Conservation (phyloP, 768 basidiomycete species). For the Lactarius hengduanensis region DNA sequence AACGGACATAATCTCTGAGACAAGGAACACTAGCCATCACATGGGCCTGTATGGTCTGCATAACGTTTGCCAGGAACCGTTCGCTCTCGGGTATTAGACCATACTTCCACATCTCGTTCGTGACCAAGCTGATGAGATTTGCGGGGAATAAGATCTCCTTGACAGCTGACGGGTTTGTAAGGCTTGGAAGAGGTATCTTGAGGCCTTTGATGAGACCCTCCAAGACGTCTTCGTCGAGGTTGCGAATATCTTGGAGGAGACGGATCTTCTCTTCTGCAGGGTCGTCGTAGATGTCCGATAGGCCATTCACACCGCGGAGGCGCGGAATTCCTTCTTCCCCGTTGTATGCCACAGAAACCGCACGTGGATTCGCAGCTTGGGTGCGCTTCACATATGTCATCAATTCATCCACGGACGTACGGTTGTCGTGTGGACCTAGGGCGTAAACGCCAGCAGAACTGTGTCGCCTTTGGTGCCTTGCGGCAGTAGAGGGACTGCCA, state of each 20-base stretch:
- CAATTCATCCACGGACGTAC: slow-evolving; percentile 75
- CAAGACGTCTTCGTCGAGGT: slow-evolving; percentile 90
- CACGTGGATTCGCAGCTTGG: slow-evolving; percentile 72
- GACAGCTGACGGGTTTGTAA: slow-evolving; percentile 87
- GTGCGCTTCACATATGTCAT: slow-evolving; percentile 71
- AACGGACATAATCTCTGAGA: slow-evolving; percentile 14
- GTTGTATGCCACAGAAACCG: slow-evolving; percentile 86
- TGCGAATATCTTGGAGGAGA: slow-evolving; percentile 86
- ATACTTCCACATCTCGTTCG: slow-evolving; percentile 99
- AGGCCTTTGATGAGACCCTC: slow-evolving; percentile 86
- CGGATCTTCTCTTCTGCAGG: slow-evolving; percentile 94
- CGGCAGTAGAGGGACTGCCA: slow-evolving; percentile 31
- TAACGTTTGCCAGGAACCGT: slow-evolving; percentile 96
- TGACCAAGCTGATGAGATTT: slow-evolving; percentile 93
- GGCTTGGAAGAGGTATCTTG: slow-evolving; percentile 88
- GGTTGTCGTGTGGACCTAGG: slow-evolving; percentile 55
- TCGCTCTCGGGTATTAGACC: slow-evolving; percentile 96
- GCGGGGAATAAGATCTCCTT: slow-evolving; percentile 99
- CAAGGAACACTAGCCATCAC: slow-evolving; percentile 78
- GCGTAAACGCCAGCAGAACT: slow-evolving; percentile 82
- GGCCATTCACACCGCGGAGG: slow-evolving; percentile 58
- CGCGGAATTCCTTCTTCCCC: slow-evolving; percentile 74
- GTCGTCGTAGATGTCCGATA: slow-evolving; percentile 80
- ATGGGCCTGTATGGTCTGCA: slow-evolving; percentile 96
- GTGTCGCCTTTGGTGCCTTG: slow-evolving; percentile 75